Conservation (phyloP, 2,329 filamentous ascomycete species). For the Penicillium sp. region DNA sequence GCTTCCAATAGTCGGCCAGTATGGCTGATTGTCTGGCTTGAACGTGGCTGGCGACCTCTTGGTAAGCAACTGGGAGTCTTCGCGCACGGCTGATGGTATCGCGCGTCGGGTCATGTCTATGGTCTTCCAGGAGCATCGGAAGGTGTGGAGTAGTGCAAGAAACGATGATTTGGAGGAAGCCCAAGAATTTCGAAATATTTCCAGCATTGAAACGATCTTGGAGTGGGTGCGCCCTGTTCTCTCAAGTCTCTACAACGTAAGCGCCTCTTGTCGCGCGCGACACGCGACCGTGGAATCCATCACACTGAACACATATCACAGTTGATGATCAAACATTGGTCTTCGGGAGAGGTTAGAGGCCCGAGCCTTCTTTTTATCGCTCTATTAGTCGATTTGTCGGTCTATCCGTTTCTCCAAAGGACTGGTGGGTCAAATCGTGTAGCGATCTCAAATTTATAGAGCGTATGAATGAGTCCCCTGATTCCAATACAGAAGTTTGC, state of each 20-base stretch:
- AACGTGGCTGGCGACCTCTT: background rate
- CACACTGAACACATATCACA: background rate
- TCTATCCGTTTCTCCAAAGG: too few relatives aligned
- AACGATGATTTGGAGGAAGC: background rate
- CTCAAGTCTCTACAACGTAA: background rate
- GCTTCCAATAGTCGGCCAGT: constrained; percentile 24
- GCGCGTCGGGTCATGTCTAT: background rate
- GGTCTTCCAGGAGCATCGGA: background rate
- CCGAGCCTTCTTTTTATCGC: too few relatives aligned
- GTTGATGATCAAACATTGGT: background rate
- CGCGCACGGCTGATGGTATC: background rate
- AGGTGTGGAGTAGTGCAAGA: background rate
- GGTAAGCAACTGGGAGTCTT: background rate
- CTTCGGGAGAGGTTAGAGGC: too few relatives aligned
- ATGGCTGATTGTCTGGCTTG: background rate
- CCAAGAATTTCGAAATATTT: background rate
- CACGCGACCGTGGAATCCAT: background rate
- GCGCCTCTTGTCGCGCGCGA: too few relatives aligned
- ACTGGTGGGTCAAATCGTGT: too few relatives aligned
- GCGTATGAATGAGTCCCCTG: too few relatives aligned
- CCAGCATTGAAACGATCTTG: background rate
- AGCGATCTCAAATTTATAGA: too few relatives aligned
- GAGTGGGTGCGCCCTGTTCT: background rate
- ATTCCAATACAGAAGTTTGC: too few relatives aligned
- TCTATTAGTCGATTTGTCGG: too few relatives aligned